Conservation (phyloP, 345 rosid species). For the Euphorbia peplus region DNA sequence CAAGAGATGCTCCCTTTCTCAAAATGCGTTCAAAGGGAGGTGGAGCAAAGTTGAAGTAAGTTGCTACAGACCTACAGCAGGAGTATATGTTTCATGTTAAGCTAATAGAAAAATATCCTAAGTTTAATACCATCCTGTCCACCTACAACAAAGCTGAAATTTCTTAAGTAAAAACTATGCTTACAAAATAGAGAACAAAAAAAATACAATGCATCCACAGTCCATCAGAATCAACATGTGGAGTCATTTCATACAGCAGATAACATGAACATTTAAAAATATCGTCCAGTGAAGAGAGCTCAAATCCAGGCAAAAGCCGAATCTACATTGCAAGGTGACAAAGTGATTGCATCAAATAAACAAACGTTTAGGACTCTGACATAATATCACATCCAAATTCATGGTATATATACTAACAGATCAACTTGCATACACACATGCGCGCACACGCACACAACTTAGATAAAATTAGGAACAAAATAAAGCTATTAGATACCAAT, state of each 20-base stretch:
- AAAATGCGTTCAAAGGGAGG: constrained; percentile 71
- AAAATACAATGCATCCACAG: not conserved
- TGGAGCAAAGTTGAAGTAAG: constrained; percentile 71
- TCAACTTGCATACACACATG: too few relatives aligned
- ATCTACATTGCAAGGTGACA: not conserved
- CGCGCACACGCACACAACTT: not conserved
- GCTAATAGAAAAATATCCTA: not conserved
- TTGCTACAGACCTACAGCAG: constrained; percentile 58
- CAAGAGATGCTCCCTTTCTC: constrained; percentile 29
- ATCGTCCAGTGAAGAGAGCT: not conserved
- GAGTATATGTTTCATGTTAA: constrained; percentile 3
- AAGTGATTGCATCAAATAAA: not conserved
- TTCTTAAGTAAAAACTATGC: not conserved
- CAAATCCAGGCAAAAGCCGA: not conserved
- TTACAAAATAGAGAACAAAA: not conserved
- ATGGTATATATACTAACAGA: too few relatives aligned
- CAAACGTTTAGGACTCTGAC: not conserved
- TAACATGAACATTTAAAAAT: not conserved
- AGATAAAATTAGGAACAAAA: not conserved
- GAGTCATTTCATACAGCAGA: not conserved
- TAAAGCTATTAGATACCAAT: not conserved
- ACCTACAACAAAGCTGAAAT: not conserved
- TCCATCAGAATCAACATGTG: not conserved
- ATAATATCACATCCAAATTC: not conserved
- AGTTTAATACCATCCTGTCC: not conserved